Conservation (phyloP, 345 rosid species). For the Erucastrum elatum region DNA sequence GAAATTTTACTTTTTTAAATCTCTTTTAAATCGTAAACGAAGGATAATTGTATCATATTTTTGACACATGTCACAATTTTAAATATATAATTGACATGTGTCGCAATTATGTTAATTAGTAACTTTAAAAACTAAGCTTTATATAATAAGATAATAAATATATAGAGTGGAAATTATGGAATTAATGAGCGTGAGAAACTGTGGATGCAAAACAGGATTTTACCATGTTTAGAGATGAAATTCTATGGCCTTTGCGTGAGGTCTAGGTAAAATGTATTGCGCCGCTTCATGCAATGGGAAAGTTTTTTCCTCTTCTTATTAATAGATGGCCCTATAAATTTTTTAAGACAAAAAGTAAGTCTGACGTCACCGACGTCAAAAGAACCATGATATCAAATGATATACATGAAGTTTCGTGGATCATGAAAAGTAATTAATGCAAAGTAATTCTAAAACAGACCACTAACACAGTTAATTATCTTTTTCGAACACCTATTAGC, state of each 20-base stretch:
- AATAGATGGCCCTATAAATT: background rate
- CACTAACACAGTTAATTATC: background rate
- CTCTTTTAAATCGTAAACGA: too few relatives aligned
- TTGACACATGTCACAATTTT: too few relatives aligned
- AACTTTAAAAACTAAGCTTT: too few relatives aligned
- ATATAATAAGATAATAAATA: too few relatives aligned
- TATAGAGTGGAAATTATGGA: too few relatives aligned
- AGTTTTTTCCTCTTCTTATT: background rate
- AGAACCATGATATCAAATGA: background rate
- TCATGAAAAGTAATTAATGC: background rate
- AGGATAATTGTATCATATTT: too few relatives aligned
- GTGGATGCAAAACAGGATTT: background rate
- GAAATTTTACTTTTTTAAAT: too few relatives aligned
- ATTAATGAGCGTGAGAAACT: background rate
- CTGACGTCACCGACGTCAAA: slow-evolving; percentile 3
- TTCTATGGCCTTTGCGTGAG: slow-evolving; percentile 8
- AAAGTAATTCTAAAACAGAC: too few relatives aligned
- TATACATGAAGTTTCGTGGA: too few relatives aligned
- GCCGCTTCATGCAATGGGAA: background rate
- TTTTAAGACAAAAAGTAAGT: background rate
- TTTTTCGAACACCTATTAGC: too few relatives aligned
- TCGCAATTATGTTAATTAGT: too few relatives aligned
- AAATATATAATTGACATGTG: too few relatives aligned
- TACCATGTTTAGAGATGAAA: background rate
- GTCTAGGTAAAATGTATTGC: slow-evolving; percentile 9